These are phyloP conservation scores for Pythium dissotocum DNA, from an alignment of 352 stramenopile species.

Conservation along the genomic window DNA sequence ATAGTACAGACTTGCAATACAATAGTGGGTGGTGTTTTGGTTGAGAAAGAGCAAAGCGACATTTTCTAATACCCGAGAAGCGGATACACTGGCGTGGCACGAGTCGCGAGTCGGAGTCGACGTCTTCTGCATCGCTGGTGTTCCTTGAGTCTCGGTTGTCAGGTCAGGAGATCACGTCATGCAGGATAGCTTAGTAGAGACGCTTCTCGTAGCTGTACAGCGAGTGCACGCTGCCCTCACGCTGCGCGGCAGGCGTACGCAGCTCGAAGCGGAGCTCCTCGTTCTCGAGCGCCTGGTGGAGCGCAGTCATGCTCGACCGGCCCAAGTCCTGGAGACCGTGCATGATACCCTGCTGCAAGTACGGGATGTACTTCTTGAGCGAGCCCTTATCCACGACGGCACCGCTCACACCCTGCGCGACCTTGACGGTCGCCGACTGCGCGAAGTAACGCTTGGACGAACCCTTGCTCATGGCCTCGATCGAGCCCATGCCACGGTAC, in stretches of 20 bases:
- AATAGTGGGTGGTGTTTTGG: conserved; percentile 17
- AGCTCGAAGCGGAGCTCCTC: conserved; percentile 96
- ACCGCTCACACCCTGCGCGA: conserved; percentile 98
- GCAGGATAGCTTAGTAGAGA: conserved; percentile 58
- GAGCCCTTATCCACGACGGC: conserved; percentile 99
- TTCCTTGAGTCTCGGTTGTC: conserved; percentile 1
- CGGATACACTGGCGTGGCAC: not conserved
- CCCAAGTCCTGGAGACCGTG: conserved; percentile 99
- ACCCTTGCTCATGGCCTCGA: conserved; percentile 99
- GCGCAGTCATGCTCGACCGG: conserved; percentile 87
- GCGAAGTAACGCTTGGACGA: conserved; percentile 94
- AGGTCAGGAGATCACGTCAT: not conserved
- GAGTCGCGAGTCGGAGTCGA: not conserved
- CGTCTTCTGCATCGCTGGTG: not conserved
- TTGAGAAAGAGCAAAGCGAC: conserved; percentile 19
- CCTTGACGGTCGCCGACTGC: conserved; percentile 93
- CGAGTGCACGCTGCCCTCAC: conserved; percentile 98
- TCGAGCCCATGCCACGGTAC: conserved; percentile 99
- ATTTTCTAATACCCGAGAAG: conserved; percentile 28
- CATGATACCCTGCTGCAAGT: conserved; percentile 97
- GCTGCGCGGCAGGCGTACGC: conserved; percentile 97
- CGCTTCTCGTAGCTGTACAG: conserved; percentile 98
- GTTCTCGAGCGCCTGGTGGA: conserved; percentile 81
- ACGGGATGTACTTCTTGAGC: conserved; percentile 98
- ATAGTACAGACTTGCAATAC: conserved; percentile 22